Evolutionary conservation across 106 monocot species (phyloP), one percentile per base, ranked within the genome.

Genomic region (Allium cepa): DNA sequence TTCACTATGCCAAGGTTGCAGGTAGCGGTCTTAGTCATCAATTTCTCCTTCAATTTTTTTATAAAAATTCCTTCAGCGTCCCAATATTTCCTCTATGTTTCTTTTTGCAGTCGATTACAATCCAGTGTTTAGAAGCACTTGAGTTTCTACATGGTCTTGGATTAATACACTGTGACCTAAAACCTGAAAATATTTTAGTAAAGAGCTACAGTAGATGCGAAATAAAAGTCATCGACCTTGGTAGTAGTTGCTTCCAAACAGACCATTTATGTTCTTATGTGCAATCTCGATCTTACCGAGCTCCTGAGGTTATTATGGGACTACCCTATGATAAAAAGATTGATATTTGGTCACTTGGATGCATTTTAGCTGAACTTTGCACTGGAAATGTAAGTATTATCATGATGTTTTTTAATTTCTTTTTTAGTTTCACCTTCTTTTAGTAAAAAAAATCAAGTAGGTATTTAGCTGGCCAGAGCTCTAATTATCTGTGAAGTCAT

Each of bases 1-100:
- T 99, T 99, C 72, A 99, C 99, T 22, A 99, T 99, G 99, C 93
- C 99, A 60, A 90, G 99, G 65, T 64, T 99, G 70, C 99, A 99
- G 93, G 99, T 97, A 72, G 60, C 75, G 7, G 69, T 57, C 28
- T 59, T 26, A 22, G 48, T 7, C 50, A 55, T 16, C 47, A 26
- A 27, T 45, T 15, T 53, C 14, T 15, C 28, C 27, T 56, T 73
- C 7, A 11, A 3, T 58, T 45, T 15, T 59, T 47, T 46, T 71
- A 12, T 66, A 9, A 53, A 9, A 53, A 10, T 10, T 3, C 16
- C 59, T 16, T 56, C 65, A 47, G 63, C 50, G 22, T 49, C 36
- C 36, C 36, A 36, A 36, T 36, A 36, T 36, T 10, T 52, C 17
- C 11, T 9, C 61, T 36, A 10, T 26, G 11, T 18, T 73, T 70